Evolutionary conservation across 2,329 filamentous ascomycete genomes (phyloP).

Genomic region (Zarea fungicola): DNA sequence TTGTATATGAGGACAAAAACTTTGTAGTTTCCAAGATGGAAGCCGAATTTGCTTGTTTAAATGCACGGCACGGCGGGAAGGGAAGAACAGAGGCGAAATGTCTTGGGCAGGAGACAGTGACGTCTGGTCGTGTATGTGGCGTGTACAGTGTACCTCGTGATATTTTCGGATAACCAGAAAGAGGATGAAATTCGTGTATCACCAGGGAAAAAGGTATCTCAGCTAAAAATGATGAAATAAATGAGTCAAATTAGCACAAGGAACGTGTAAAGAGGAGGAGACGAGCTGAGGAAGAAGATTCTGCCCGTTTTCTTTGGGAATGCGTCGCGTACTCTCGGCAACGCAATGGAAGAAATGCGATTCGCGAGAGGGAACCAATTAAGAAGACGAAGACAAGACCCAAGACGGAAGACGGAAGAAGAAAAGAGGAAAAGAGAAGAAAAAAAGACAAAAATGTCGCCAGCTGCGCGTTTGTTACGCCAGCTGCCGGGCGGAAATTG

Average conservation of each 20-base stretch:
- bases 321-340: too few relatives aligned
- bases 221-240: not conserved
- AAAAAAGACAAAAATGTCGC: not conserved
- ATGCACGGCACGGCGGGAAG: not conserved
- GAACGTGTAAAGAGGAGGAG: not conserved
- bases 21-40: not conserved
- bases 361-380: too few relatives aligned
- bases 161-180: slow-evolving; percentile 4
- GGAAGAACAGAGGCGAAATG: not conserved
- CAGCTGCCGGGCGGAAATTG: slow-evolving; percentile 3
- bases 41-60: not conserved
- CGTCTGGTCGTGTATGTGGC: too few relatives aligned
- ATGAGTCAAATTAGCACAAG: too few relatives aligned
- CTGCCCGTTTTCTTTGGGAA: too few relatives aligned
- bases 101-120: not conserved
- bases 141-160: slow-evolving; percentile 9
- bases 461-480: slow-evolving; percentile 8
- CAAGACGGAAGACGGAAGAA: not conserved
- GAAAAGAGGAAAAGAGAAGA: not conserved
- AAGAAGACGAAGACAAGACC: too few relatives aligned
- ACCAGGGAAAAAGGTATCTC: slow-evolving; percentile 1
- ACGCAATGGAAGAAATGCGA: too few relatives aligned
- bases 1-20: not conserved
- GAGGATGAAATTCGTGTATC: slow-evolving; percentile 8
- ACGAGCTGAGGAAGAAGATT: not conserved